A percentile compares a stretch with the other conserved stretches of the same genome.
Evolutionary conservation across 257 asterid species (phyloP).

Genomic region (Solanum sitiens): DNA sequence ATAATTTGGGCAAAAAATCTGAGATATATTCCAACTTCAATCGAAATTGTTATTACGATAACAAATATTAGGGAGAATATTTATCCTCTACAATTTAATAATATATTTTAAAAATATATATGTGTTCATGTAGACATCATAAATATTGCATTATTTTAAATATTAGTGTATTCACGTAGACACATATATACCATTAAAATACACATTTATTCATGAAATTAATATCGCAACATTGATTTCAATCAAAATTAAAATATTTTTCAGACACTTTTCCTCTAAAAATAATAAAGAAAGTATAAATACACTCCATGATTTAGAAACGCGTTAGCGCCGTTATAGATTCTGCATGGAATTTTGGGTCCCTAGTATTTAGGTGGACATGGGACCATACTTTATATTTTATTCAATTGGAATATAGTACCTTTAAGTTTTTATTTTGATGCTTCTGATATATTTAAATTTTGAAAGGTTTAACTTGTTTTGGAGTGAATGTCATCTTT

Average conservation of each 20-base stretch:
- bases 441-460: background rate
- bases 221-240: too few relatives aligned
- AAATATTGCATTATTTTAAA: too few relatives aligned
- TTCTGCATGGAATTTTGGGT: background rate
- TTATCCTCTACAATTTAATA: too few relatives aligned
- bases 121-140: rapidly evolving
- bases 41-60: too few relatives aligned
- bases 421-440: background rate
- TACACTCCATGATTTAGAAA: background rate
- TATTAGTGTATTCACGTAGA: too few relatives aligned
- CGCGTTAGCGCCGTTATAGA: background rate
- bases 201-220: too few relatives aligned
- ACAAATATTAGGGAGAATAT: too few relatives aligned
- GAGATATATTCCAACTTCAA: too few relatives aligned
- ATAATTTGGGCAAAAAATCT: background rate
- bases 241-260: too few relatives aligned
- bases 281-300: too few relatives aligned
- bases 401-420: background rate
- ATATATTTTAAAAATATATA: too few relatives aligned
- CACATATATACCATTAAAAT: rapidly evolving
- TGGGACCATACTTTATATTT: background rate
- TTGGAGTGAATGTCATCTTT: background rate
- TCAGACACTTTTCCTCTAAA: rapidly evolving
- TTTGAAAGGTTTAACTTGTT: background rate
- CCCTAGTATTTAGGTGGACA: background rate